phyloP scores from a whole-genome alignment of 2,329 filamentous ascomycete species.

The Pseudocercospora cruenta region DNA sequence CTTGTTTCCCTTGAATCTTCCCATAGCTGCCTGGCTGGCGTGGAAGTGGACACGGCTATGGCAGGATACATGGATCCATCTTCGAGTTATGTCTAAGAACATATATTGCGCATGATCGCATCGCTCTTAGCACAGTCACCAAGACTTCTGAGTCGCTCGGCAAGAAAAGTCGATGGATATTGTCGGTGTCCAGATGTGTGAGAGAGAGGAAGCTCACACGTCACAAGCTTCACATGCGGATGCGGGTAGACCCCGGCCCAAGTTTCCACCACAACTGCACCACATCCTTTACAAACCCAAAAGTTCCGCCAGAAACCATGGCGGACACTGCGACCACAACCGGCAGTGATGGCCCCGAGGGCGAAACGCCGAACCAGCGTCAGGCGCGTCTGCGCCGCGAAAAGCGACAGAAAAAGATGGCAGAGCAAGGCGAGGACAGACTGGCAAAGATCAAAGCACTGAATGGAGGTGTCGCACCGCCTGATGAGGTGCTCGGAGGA shows the following conservation, averaged over 20 bases:
- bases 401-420: conserved; percentile 77
- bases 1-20: conserved; percentile 8
- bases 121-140: neutral
- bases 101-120: neutral
- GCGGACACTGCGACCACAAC: conserved; percentile 33
- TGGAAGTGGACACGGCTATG: neutral
- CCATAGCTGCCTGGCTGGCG: neutral
- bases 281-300: too few species aligned
- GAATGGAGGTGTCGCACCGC: conserved; percentile 51
- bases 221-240: neutral
- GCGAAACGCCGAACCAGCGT: conserved; percentile 50
- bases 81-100: neutral
- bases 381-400: conserved; percentile 78
- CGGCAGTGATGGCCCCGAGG: conserved; percentile 31
- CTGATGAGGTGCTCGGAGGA: conserved; percentile 8
- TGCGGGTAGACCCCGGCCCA: neutral
- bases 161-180: neutral
- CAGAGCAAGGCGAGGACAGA: conserved; percentile 68
- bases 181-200: neutral
- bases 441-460: conserved; percentile 76
- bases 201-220: neutral
- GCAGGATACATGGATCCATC: neutral
- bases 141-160: neutral
- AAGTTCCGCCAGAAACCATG: too few species aligned
- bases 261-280: neutral